Percentiles rank a stretch among this genome's conserved stretches.
Conservation (phyloP, 768 basidiomycete genomes). For the Clitopilus hobsonii region DNA sequence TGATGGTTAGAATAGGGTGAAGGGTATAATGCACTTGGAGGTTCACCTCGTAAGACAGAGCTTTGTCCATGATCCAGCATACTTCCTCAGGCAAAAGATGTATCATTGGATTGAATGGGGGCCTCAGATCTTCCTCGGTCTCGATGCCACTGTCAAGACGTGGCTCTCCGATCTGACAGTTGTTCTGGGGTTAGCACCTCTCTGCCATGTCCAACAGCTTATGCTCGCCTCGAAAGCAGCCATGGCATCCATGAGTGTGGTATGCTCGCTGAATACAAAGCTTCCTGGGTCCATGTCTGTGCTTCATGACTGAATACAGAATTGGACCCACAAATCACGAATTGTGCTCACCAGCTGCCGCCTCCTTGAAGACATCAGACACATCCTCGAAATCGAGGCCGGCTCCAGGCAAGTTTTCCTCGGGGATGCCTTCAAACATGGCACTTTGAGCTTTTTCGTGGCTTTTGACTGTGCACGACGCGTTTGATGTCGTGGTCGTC, state of each 20-base stretch:
- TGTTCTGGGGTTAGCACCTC: slow-evolving; percentile 6
- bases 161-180: slow-evolving; percentile 93
- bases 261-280: slow-evolving; percentile 63
- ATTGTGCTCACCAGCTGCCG: slow-evolving; percentile 48
- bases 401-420: slow-evolving; percentile 43
- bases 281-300: slow-evolving; percentile 59
- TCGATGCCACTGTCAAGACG: slow-evolving; percentile 76
- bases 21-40: slow-evolving; percentile 2
- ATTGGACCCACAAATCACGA: slow-evolving; percentile 1
- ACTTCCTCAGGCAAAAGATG: slow-evolving; percentile 73
- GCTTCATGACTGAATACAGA: neutral
- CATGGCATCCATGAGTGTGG: slow-evolving; percentile 88
- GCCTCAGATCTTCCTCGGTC: slow-evolving; percentile 31
- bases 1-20: slow-evolving; percentile 4
- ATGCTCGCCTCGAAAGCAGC: slow-evolving; percentile 76
- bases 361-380: slow-evolving; percentile 53
- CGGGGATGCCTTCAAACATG: slow-evolving; percentile 10
- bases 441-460: slow-evolving; percentile 4
- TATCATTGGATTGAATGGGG: slow-evolving; percentile 58
- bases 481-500: neutral
- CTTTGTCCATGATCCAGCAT: slow-evolving; percentile 83
- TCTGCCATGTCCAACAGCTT: neutral
- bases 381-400: slow-evolving; percentile 62
- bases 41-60: slow-evolving; percentile 74
- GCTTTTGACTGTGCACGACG: neutral